Percentiles rank a stretch among this genome's conserved stretches.
Evolutionary conservation across 495 filamentous ascomycete genomes (phyloP).

Genomic region (Apodospora peruviana): DNA sequence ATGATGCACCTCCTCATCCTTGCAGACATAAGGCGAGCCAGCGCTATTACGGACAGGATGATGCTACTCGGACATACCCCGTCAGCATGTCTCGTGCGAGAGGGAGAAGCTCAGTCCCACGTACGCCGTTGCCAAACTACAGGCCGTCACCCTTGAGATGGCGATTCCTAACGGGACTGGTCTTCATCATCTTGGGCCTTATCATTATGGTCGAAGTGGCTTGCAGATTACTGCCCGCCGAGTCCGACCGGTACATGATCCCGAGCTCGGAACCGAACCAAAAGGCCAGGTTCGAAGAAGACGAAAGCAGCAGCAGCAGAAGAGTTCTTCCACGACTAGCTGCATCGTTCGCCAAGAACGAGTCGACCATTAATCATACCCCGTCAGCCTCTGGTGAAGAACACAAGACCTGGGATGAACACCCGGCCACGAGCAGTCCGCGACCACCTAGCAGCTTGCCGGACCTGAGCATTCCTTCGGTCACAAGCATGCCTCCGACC

Average conservation of each 20-base stretch:
- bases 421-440: background rate
- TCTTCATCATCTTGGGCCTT: conserved; percentile 14
- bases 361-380: background rate
- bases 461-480: too few relatives aligned
- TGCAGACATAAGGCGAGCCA: too few relatives aligned
- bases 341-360: background rate
- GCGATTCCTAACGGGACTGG: conserved; percentile 22
- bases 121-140: conserved; percentile 21
- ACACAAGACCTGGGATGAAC: background rate
- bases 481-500: too few relatives aligned
- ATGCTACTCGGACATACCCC: background rate
- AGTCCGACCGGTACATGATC: conserved; percentile 5
- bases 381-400: background rate
- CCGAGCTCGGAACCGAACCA: background rate
- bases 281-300: background rate
- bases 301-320: background rate
- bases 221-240: conserved; percentile 20
- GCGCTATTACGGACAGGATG: background rate
- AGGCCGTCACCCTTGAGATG: conserved; percentile 29
- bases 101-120: background rate
- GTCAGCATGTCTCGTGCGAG: background rate
- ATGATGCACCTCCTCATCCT: too few relatives aligned
- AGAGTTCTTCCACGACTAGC: background rate
- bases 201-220: conserved; percentile 20
- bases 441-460: background rate